Conservation (phyloP, 805 yeast genomes). For the Starmerella floricola region DNA sequence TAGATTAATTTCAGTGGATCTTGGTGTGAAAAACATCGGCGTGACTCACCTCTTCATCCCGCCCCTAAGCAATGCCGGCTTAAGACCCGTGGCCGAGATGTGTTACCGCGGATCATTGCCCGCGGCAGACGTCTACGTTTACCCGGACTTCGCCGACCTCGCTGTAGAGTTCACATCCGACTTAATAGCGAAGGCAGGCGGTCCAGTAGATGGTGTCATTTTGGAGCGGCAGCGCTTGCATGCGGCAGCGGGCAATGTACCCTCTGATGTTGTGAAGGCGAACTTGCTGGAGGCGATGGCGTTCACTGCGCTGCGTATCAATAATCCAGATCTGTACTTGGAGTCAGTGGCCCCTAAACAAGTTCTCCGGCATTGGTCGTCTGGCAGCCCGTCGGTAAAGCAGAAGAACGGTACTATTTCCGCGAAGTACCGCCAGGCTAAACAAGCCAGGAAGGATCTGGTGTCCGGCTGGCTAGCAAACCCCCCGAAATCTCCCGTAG, state of each 20-base stretch:
- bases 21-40: constrained; percentile 29
- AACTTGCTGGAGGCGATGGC: constrained; percentile 45
- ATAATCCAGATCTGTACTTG: constrained; percentile 10
- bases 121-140: constrained; percentile 17
- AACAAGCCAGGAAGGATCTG: constrained; percentile 20
- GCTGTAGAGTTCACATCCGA: constrained; percentile 19
- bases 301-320: constrained; percentile 25
- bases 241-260: constrained; percentile 34
- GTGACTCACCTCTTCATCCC: constrained; percentile 19
- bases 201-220: constrained; percentile 30
- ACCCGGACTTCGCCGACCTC: constrained; percentile 24
- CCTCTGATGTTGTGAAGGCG: constrained; percentile 41
- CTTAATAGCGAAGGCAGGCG: constrained; percentile 26
- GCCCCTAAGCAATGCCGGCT: constrained; percentile 3
- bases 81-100: constrained; percentile 5
- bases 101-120: constrained; percentile 13
- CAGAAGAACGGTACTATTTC: not conserved
- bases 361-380: constrained; percentile 21
- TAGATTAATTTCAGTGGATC: constrained; percentile 26
- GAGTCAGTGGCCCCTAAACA: constrained; percentile 22
- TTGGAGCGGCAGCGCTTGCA: constrained; percentile 49
- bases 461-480: constrained; percentile 19
- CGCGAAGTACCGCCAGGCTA: constrained; percentile 19
- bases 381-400: too few relatives aligned
- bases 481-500: constrained; percentile 12